These are phyloP conservation scores for Aureobasidium subglaciale DNA, from an alignment of 2,329 filamentous ascomycete species.

Conservation along the genomic window DNA sequence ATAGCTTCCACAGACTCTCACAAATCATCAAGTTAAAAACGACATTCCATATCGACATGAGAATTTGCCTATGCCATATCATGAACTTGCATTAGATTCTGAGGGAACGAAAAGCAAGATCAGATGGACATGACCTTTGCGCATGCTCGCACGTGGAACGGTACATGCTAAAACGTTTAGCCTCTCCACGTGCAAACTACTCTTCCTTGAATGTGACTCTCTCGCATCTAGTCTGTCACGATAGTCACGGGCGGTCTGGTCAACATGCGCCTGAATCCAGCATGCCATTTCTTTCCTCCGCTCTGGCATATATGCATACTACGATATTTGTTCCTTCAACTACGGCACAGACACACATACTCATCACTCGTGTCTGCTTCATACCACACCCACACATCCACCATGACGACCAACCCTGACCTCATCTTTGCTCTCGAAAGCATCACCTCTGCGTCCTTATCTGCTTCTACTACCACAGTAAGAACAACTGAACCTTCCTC, in stretches of 20 bases:
- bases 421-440: slow-evolving; percentile 3
- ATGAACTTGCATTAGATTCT: background rate
- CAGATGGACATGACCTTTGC: background rate
- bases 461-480: background rate
- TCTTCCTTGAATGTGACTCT: background rate
- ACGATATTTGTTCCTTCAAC: no score
- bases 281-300: background rate
- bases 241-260: background rate
- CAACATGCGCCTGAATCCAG: background rate
- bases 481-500: no score
- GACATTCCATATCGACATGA: no score
- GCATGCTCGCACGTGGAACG: background rate
- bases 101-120: no score
- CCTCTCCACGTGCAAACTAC: background rate
- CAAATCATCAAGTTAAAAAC: no score
- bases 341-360: no score
- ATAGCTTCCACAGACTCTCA: no score
- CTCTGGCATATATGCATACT: no score
- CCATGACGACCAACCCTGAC: slow-evolving; percentile 7
- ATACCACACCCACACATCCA: background rate
- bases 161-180: background rate
- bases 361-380: no score
- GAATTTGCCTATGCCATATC: no score
- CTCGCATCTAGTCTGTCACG: background rate
- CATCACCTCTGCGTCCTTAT: background rate